phyloP scores from a whole-genome alignment of 768 basidiomycete genomes.

The Dentipellis sp. region DNA sequence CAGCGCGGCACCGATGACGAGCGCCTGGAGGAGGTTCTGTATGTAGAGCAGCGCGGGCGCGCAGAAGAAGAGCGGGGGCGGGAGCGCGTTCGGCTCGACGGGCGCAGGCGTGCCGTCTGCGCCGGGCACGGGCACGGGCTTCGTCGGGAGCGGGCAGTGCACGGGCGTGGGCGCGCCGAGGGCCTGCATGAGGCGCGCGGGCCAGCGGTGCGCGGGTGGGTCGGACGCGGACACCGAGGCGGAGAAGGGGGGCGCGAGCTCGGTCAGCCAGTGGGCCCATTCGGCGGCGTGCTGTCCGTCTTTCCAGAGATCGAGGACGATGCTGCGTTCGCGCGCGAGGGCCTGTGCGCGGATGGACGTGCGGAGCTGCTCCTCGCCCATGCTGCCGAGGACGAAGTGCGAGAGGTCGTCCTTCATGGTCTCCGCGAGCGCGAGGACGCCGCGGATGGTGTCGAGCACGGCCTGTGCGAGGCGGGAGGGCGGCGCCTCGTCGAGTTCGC shows the following conservation, averaged over 20 bases:
- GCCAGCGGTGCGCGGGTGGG: conserved; percentile 28
- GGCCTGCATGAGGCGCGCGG: conserved; percentile 36
- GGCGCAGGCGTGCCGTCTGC: not conserved
- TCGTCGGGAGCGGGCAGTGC: conserved; percentile 14
- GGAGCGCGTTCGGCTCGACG: conserved; percentile 34
- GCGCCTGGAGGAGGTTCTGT: conserved; percentile 54
- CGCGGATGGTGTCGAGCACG: conserved; percentile 37
- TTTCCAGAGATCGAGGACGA: conserved; percentile 45
- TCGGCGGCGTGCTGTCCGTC: conserved; percentile 21
- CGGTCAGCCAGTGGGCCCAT: conserved; percentile 16
- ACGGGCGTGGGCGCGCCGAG: conserved; percentile 35
- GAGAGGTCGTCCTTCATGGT: conserved; percentile 66
- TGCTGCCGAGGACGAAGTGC: conserved; percentile 51
- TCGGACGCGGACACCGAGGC: conserved; percentile 7
- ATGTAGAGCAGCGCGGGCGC: conserved; percentile 39
- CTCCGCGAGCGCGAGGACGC: conserved; percentile 43
- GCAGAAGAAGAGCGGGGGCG: conserved; percentile 59
- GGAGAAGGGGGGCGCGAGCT: conserved; percentile 3
- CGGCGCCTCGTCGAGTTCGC: conserved; percentile 24
- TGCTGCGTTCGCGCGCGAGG: conserved; percentile 40
- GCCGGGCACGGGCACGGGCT: conserved; percentile 1
- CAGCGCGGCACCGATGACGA: conserved; percentile 53
- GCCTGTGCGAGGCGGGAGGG: conserved; percentile 19
- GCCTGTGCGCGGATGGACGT: conserved; percentile 44
- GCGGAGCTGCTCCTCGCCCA: conserved; percentile 54